These are phyloP conservation scores for Venturia carpophila DNA, from an alignment of 2,329 filamentous ascomycete genomes.

Conservation along the genomic window DNA sequence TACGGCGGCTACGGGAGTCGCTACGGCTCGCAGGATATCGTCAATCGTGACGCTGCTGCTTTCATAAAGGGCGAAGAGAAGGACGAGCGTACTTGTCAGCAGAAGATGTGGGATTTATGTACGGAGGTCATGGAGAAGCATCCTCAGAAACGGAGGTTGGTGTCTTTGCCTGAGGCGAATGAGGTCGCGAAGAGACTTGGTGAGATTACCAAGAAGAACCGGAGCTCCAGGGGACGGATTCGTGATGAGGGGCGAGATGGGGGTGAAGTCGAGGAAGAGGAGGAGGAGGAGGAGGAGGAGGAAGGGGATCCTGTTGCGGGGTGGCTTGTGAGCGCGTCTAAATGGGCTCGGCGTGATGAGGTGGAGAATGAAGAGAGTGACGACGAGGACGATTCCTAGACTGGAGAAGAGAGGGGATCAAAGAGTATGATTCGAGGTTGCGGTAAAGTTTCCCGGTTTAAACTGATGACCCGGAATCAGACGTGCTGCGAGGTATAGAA, in stretches of 20 bases:
- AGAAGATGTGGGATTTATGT: conserved; percentile 34
- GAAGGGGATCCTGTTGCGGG: neutral
- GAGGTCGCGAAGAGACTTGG: conserved; percentile 41
- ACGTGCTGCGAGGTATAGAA: too few species aligned
- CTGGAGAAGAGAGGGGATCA: neutral
- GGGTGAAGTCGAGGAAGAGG: neutral
- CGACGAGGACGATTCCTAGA: neutral
- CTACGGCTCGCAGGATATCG: neutral
- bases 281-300: conserved; percentile 2
- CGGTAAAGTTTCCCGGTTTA: neutral
- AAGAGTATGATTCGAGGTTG: neutral
- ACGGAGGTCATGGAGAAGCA: conserved; percentile 25
- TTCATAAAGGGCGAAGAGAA: conserved; percentile 23
- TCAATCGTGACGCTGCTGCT: conserved; percentile 16
- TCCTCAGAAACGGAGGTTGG: conserved; percentile 42
- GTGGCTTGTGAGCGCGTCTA: neutral
- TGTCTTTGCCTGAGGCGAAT: conserved; percentile 52
- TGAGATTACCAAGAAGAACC: conserved; percentile 10
- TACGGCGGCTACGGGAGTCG: conserved; percentile 1
- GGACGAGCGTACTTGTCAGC: conserved; percentile 1
- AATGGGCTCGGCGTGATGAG: neutral
- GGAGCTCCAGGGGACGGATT: conserved; percentile 3
- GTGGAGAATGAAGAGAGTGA: neutral
- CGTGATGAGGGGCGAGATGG: neutral
- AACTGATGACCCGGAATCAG: too few species aligned